Evolutionary conservation across 768 basidiomycete species (phyloP).

Genomic region (Leccinum fibrillosum): DNA sequence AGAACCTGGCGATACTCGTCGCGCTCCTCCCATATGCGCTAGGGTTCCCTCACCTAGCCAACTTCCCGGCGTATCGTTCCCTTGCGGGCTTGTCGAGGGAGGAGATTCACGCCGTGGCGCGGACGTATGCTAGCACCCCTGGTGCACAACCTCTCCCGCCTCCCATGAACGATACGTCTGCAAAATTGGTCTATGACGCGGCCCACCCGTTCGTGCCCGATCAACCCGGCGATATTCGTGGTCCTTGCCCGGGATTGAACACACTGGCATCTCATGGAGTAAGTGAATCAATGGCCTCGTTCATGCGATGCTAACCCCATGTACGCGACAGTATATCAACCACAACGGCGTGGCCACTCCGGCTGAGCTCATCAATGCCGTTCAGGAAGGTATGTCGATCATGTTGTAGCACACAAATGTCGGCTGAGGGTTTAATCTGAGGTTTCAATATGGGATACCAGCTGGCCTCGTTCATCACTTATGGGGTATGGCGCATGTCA

Average conservation of each 20-base stretch:
- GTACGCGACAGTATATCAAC: constrained; percentile 13
- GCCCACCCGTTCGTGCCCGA: constrained; percentile 16
- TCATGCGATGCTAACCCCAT: background rate
- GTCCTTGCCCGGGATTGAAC: constrained; percentile 24
- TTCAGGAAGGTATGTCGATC: constrained; percentile 17
- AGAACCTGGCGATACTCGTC: constrained; percentile 2
- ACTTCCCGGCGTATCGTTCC: constrained; percentile 20
- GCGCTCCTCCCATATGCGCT: constrained; percentile 6
- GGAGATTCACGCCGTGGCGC: constrained; percentile 13
- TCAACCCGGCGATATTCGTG: constrained; percentile 22
- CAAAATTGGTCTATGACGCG: constrained; percentile 10
- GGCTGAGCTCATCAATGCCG: constrained; percentile 21
- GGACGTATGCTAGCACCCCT: constrained; percentile 15
- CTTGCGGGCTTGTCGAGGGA: constrained; percentile 18
- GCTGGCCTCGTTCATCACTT: constrained; percentile 19
- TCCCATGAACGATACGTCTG: constrained; percentile 22
- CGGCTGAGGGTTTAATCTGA: background rate
- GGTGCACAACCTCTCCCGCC: constrained; percentile 24
- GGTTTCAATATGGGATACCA: constrained; percentile 25
- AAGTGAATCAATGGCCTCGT: background rate
- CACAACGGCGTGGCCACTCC: constrained; percentile 20
- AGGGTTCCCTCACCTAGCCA: constrained; percentile 12
- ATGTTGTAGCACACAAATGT: too few species aligned
- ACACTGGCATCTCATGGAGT: constrained; percentile 27
- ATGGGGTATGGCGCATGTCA: constrained; percentile 11